Percentiles rank a stretch among this genome's conserved stretches.
phyloP scores from a whole-genome alignment of 352 stramenopile species.

The Phytopythium cucurbitacearum region DNA sequence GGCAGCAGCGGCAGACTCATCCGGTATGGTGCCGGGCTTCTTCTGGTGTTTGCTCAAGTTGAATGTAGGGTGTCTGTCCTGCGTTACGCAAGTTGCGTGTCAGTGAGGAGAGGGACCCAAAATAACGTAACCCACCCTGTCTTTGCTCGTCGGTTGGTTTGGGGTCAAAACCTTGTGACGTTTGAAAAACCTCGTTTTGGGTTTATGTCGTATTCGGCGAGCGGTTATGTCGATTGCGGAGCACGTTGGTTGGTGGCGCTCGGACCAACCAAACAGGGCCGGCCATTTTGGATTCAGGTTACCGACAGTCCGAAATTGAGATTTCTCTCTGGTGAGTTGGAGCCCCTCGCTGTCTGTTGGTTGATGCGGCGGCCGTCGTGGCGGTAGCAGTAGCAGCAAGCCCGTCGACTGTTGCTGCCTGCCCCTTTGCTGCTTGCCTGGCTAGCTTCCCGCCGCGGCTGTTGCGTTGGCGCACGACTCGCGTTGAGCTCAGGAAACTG shows the following conservation, averaged over 20 bases:
- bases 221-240: conserved; percentile 1
- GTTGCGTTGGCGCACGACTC: too few species aligned
- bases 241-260: conserved; percentile 15
- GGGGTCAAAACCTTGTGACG: too few species aligned
- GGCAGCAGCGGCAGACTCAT: conserved; percentile 20
- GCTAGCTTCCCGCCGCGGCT: too few species aligned
- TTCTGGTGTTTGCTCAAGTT: neutral
- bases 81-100: too few species aligned
- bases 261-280: conserved; percentile 3
- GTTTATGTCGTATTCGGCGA: too few species aligned
- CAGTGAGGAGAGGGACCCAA: too few species aligned
- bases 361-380: conserved; percentile 11
- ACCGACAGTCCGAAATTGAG: conserved; percentile 76
- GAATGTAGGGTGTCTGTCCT: too few species aligned
- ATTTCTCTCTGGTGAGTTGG: conserved; percentile 58
- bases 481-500: neutral
- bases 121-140: too few species aligned
- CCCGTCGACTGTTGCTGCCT: neutral
- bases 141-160: too few species aligned
- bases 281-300: conserved; percentile 89
- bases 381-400: neutral
- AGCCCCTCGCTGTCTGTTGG: neutral
- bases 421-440: too few species aligned
- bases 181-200: too few species aligned
- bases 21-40: neutral